Conservation (phyloP, 345 rosid genomes). For the Hevea brasiliensis region DNA sequence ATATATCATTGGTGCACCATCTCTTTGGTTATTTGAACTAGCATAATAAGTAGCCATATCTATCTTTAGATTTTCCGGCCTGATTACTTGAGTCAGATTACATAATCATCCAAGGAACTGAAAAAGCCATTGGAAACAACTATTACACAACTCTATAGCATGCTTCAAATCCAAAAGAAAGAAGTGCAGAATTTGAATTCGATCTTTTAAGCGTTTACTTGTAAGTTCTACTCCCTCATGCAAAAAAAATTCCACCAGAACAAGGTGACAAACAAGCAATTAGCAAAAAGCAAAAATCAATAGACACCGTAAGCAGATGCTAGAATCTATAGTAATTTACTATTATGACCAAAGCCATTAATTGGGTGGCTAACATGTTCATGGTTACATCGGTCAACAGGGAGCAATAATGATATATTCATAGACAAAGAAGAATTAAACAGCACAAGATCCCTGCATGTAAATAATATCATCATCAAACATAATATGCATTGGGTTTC, state of each 20-base stretch:
- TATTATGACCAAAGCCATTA: not conserved
- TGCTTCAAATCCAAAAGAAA: not conserved
- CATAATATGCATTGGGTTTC: not conserved
- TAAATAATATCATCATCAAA: not conserved
- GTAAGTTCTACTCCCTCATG: not conserved
- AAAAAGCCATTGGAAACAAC: slow-evolving; percentile 27
- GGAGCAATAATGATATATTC: not conserved
- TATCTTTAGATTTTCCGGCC: slow-evolving; percentile 20
- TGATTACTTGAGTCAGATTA: slow-evolving; percentile 15
- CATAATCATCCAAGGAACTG: slow-evolving; percentile 23
- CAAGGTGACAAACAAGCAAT: not conserved
- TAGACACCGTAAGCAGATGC: not conserved
- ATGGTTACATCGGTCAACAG: slow-evolving; percentile 2
- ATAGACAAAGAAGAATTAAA: not conserved
- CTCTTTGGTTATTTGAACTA: slow-evolving; percentile 56
- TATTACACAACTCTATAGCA: slow-evolving; percentile 21
- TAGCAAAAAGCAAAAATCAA: not conserved
- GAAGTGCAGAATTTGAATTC: not conserved
- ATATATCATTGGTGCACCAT: slow-evolving; percentile 49
- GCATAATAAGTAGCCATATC: slow-evolving; percentile 68
- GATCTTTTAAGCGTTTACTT: not conserved
- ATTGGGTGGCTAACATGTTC: not conserved
- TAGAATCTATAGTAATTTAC: not conserved
- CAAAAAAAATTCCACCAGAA: slow-evolving; percentile 2
- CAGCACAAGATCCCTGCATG: slow-evolving; percentile 2